Conservation (phyloP, 169 alveolate species). For the Blepharisma undulans region DNA sequence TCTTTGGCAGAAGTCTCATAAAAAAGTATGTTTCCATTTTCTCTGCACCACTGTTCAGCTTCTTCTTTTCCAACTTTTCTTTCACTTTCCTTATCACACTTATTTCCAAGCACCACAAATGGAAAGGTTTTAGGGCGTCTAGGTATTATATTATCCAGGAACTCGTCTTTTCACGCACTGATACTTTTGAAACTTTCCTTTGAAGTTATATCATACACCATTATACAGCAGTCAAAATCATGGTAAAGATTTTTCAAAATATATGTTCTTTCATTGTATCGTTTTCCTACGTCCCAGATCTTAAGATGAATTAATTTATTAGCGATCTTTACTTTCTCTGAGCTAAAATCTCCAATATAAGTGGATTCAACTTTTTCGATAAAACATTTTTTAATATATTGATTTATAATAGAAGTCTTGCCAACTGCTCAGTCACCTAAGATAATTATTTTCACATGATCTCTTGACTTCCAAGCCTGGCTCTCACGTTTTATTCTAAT, state of each 20-base stretch:
- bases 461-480: too few species aligned
- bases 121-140: conserved; percentile 91
- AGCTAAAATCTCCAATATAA: conserved; percentile 98
- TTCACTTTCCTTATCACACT: conserved; percentile 92
- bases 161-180: conserved; percentile 98
- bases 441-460: too few species aligned
- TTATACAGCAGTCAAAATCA: conserved; percentile 98
- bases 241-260: conserved; percentile 99
- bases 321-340: conserved; percentile 95
- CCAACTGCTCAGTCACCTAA: conserved; percentile 99
- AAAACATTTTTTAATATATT: conserved; percentile 95
- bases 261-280: conserved; percentile 97
- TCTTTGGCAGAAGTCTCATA: conserved; percentile 97
- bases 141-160: conserved; percentile 93
- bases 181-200: conserved; percentile 92
- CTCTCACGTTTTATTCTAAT: too few species aligned
- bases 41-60: conserved; percentile 93
- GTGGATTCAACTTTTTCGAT: conserved; percentile 98
- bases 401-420: conserved; percentile 97
- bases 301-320: conserved; percentile 95
- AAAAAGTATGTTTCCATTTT: conserved; percentile 90
- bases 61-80: conserved; percentile 89
- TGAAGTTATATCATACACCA: conserved; percentile 94
- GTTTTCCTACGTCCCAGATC: conserved; percentile 98
- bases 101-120: too few species aligned